Conservation (phyloP, 768 basidiomycete genomes). For the Tricholoma bakamatsutake region DNA sequence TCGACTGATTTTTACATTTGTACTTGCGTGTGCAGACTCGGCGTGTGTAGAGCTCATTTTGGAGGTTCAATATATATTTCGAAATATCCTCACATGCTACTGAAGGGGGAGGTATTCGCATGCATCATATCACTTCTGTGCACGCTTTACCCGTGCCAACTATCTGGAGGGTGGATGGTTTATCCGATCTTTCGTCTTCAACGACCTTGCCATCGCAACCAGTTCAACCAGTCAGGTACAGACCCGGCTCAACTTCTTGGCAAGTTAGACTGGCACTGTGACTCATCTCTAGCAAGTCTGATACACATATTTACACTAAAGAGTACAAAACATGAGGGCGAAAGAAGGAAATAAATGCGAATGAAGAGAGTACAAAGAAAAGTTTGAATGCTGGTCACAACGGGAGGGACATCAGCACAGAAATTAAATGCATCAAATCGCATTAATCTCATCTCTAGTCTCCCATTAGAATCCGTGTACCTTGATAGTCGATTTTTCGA, state of each 20-base stretch:
- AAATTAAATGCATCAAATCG: conserved; percentile 7
- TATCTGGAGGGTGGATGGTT: too few species aligned
- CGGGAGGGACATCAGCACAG: background rate
- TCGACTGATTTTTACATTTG: conserved; percentile 7
- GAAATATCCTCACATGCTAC: background rate
- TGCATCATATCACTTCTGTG: too few species aligned
- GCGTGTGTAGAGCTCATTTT: background rate
- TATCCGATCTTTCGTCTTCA: too few species aligned
- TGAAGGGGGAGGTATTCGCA: too few species aligned
- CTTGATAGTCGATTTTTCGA: conserved; percentile 75
- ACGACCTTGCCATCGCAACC: background rate
- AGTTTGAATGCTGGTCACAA: background rate
- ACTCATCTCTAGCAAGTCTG: background rate
- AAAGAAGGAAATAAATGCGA: conserved; percentile 6
- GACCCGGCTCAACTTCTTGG: too few species aligned
- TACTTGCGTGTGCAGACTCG: background rate
- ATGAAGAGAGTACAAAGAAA: background rate
- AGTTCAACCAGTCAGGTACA: background rate
- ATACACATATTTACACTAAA: conserved; percentile 8
- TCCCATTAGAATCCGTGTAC: conserved; percentile 75
- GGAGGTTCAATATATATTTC: background rate
- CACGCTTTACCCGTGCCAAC: too few species aligned
- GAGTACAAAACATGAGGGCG: conserved; percentile 2
- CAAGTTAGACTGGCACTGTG: too few species aligned
- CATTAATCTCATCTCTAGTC: background rate